These are phyloP conservation scores for Dactylonectria macrodidyma DNA, from an alignment of 2,329 filamentous ascomycete genomes.

Conservation along the genomic window DNA sequence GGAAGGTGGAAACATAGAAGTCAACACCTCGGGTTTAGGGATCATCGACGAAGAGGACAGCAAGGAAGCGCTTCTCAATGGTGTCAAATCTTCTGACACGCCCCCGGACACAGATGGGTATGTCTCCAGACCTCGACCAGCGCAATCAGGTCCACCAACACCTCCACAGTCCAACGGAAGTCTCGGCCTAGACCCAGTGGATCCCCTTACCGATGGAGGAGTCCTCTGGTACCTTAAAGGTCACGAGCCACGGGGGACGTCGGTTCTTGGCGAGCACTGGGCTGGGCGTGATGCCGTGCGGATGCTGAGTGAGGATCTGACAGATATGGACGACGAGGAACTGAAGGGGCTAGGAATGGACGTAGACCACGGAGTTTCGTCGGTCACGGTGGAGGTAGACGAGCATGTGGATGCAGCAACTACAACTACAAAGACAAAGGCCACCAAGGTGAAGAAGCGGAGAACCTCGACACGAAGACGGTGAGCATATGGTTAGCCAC, in stretches of 20 bases:
- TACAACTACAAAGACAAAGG: constrained; percentile 47
- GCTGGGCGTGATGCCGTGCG: constrained; percentile 76
- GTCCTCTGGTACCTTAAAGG: constrained; percentile 89
- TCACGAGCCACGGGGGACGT: constrained; percentile 86
- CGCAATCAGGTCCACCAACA: constrained; percentile 69
- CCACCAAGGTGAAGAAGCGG: constrained; percentile 51
- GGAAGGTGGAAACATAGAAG: constrained; percentile 61
- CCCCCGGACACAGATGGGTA: constrained; percentile 66
- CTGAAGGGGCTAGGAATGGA: constrained; percentile 77
- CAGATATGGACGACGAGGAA: constrained; percentile 93
- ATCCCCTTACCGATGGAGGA: constrained; percentile 79
- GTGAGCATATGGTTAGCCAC: constrained; percentile 37
- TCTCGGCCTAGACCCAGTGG: constrained; percentile 63
- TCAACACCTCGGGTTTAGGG: constrained; percentile 59
- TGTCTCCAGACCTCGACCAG: constrained; percentile 48
- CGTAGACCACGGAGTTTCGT: constrained; percentile 60
- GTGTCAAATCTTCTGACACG: constrained; percentile 55
- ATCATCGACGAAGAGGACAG: constrained; percentile 47
- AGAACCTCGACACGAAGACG: constrained; percentile 54
- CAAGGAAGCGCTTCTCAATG: constrained; percentile 43
- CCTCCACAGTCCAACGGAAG: constrained; percentile 77
- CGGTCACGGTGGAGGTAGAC: constrained; percentile 47
- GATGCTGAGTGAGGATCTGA: constrained; percentile 86
- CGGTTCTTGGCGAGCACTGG: constrained; percentile 78
- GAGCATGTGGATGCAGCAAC: constrained; percentile 40